These are phyloP conservation scores for Trichoderma cornu-damae DNA, from an alignment of 2,329 filamentous ascomycete species.

Conservation along the genomic window DNA sequence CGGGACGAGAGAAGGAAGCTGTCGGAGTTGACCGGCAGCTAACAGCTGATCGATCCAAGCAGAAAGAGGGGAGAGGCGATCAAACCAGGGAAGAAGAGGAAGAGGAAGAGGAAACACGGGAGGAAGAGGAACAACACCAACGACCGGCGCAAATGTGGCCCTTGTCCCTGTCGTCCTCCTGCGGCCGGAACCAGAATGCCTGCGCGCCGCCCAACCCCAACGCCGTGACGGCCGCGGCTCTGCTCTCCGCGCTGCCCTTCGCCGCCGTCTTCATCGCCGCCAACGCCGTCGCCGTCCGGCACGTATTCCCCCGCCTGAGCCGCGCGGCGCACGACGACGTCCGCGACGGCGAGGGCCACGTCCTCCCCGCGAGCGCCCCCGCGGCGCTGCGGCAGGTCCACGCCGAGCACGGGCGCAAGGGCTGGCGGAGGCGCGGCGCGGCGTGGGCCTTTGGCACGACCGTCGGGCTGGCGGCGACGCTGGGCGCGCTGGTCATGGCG, in stretches of 20 bases:
- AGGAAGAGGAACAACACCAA: no score
- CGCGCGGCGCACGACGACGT: slow-evolving; percentile 43
- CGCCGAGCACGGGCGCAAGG: slow-evolving; percentile 52
- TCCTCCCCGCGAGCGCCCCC: slow-evolving; percentile 59
- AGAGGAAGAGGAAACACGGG: not conserved
- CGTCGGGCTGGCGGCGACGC: slow-evolving; percentile 68
- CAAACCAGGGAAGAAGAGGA: not conserved
- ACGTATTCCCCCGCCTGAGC: slow-evolving; percentile 69
- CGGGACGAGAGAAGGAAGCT: not conserved
- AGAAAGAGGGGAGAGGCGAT: no score
- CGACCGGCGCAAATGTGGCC: slow-evolving; percentile 41
- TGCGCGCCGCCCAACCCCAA: slow-evolving; percentile 46
- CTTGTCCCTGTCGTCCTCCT: slow-evolving; percentile 42
- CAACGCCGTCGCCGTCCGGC: slow-evolving; percentile 57
- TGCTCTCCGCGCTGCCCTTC: slow-evolving; percentile 64
- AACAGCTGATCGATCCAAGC: no score
- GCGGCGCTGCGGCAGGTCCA: slow-evolving; percentile 53
- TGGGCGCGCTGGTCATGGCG: slow-evolving; percentile 76
- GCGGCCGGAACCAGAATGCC: slow-evolving; percentile 50
- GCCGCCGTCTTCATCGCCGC: slow-evolving; percentile 63
- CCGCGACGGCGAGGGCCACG: slow-evolving; percentile 55
- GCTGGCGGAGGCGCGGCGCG: slow-evolving; percentile 46
- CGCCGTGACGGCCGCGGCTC: slow-evolving; percentile 40
- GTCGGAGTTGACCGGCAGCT: no score
- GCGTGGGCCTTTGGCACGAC: slow-evolving; percentile 70